Percentiles rank a stretch among this genome's conserved stretches.
phyloP scores from a whole-genome alignment of 768 basidiomycete genomes.

The Leccinellum albellum region DNA sequence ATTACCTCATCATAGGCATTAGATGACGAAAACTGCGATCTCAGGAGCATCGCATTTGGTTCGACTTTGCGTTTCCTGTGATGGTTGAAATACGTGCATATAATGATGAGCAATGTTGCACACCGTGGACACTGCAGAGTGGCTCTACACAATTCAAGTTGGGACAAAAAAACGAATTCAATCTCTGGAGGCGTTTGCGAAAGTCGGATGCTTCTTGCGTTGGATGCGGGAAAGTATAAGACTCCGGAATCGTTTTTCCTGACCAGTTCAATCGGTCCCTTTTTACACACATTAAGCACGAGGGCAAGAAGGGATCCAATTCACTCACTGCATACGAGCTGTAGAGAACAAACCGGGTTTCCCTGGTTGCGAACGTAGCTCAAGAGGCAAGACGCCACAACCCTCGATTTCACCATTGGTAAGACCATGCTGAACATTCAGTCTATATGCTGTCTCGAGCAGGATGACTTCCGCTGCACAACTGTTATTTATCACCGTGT shows the following conservation, averaged over 20 bases:
- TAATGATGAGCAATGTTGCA: constrained; percentile 9
- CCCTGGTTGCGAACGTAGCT: constrained; percentile 28
- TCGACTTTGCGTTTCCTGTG: constrained; percentile 20
- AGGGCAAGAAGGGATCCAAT: constrained; percentile 20
- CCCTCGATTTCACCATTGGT: constrained; percentile 44
- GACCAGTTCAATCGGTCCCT: constrained; percentile 33
- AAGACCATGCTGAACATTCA: constrained; percentile 39
- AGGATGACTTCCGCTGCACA: constrained; percentile 47
- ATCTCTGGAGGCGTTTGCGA: constrained; percentile 30
- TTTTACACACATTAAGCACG: constrained; percentile 1
- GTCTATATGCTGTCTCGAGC: constrained; percentile 43
- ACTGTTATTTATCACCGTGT: constrained; percentile 20
- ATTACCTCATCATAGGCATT: constrained; percentile 5
- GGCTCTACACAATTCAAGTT: constrained; percentile 49
- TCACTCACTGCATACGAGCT: constrained; percentile 20
- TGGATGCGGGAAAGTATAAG: constrained; percentile 9
- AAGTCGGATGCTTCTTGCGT: constrained; percentile 14
- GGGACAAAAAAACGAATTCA: constrained; percentile 47
- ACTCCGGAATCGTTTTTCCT: constrained; percentile 22
- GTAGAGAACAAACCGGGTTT: constrained; percentile 26
- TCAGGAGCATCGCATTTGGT: constrained; percentile 13
- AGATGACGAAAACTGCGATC: neutral
- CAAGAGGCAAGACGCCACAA: constrained; percentile 43
- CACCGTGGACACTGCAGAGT: constrained; percentile 51
- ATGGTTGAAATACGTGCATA: constrained; percentile 17